Conservation (phyloP, 352 stramenopile genomes). For the Phytophthora melonis region DNA sequence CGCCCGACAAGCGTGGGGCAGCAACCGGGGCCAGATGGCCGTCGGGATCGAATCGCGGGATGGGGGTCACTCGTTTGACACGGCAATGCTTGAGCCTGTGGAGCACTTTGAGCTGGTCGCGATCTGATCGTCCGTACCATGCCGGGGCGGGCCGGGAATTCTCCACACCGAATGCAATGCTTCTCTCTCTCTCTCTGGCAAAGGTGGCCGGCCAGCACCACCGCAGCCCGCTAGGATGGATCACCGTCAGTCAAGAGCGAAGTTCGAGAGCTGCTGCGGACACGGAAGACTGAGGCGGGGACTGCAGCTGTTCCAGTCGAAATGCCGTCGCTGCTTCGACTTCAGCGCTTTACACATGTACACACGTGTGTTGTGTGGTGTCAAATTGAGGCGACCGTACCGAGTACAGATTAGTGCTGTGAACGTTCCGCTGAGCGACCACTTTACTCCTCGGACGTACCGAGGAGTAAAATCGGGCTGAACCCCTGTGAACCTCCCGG, state of each 20-base stretch:
- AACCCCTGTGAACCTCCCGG: too few species aligned
- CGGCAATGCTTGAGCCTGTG: conserved; percentile 1
- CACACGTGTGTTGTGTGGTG: conserved; percentile 9
- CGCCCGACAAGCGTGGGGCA: conserved; percentile 4
- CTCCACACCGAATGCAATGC: background rate
- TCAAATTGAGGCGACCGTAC: conserved; percentile 6
- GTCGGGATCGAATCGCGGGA: conserved; percentile 22
- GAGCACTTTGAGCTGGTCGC: conserved; percentile 27
- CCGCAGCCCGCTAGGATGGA: background rate
- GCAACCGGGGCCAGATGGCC: conserved; percentile 35
- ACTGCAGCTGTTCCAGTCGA: conserved; percentile 33
- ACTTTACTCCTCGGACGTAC: too few species aligned
- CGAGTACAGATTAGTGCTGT: too few species aligned
- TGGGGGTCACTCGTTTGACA: conserved; percentile 28
- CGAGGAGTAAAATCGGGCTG: too few species aligned
- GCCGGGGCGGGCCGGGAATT: background rate
- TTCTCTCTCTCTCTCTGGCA: background rate
- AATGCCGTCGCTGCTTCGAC: conserved; percentile 24
- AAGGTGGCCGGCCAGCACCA: background rate
- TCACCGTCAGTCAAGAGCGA: conserved; percentile 2
- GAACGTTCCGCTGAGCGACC: too few species aligned
- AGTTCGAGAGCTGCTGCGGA: conserved; percentile 12
- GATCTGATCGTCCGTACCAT: conserved; percentile 33
- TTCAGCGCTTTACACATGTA: conserved; percentile 11
- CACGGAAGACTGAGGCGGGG: conserved; percentile 16